phyloP scores from a whole-genome alignment of 2,329 filamentous ascomycete genomes.

The Neobulgaria alba region DNA sequence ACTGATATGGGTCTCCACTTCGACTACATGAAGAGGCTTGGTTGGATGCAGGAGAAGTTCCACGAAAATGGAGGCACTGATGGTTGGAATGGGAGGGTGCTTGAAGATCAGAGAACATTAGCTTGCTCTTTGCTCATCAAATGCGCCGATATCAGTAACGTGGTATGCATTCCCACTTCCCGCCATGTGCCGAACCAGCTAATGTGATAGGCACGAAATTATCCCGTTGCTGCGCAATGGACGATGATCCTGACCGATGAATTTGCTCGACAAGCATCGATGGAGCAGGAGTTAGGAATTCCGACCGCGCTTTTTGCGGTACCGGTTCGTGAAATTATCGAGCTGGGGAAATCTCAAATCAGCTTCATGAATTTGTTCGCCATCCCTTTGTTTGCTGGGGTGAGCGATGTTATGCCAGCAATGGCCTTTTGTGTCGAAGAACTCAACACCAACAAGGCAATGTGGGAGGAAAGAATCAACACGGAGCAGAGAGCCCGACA shows the following conservation, averaged over 20 bases:
- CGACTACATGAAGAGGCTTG: conserved; percentile 87
- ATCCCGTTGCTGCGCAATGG: conserved; percentile 78
- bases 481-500: conserved; percentile 42
- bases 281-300: conserved; percentile 84
- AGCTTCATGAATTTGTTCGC: conserved; percentile 97
- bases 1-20: conserved; percentile 98
- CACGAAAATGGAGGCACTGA: conserved; percentile 57
- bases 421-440: conserved; percentile 81
- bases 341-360: conserved; percentile 79
- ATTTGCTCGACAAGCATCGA: conserved; percentile 83
- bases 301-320: conserved; percentile 79
- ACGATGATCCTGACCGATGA: conserved; percentile 92
- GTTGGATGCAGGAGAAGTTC: conserved; percentile 71
- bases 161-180: conserved; percentile 50
- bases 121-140: conserved; percentile 93
- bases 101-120: conserved; percentile 69
- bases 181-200: conserved; percentile 7
- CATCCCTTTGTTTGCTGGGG: conserved; percentile 79
- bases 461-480: conserved; percentile 62
- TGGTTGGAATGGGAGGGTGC: conserved; percentile 66
- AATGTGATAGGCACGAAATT: conserved; percentile 62
- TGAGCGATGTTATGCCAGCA: conserved; percentile 75
- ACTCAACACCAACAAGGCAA: conserved; percentile 64
- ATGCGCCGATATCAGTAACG: conserved; percentile 97
- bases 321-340: conserved; percentile 74